Conservation (phyloP, 2,329 filamentous ascomycete genomes). For the Pseudogymnoascus sp. region DNA sequence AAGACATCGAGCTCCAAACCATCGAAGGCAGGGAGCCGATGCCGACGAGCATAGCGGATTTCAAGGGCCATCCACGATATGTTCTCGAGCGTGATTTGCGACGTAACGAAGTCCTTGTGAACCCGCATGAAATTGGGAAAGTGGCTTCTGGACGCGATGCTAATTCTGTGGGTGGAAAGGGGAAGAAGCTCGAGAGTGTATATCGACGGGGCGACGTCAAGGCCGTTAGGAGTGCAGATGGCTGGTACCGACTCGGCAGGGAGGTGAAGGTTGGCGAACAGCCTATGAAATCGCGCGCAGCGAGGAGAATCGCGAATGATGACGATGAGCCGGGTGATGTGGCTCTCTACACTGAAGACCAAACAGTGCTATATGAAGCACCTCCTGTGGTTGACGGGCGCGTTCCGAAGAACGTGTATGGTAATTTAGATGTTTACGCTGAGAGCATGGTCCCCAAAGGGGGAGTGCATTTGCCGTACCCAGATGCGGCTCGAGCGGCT, state of each 20-base stretch:
- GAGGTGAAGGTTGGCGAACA: slow-evolving; percentile 73
- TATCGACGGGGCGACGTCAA: slow-evolving; percentile 79
- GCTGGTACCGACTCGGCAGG: slow-evolving; percentile 84
- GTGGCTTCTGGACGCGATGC: slow-evolving; percentile 60
- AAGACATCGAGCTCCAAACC: slow-evolving; percentile 67
- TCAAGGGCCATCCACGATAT: slow-evolving; percentile 77
- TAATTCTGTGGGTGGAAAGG: slow-evolving; percentile 22
- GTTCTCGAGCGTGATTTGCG: slow-evolving; percentile 80
- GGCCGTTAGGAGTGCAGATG: slow-evolving; percentile 68
- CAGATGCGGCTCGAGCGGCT: slow-evolving; percentile 62
- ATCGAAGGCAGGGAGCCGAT: slow-evolving; percentile 71
- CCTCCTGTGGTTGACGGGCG: slow-evolving; percentile 67
- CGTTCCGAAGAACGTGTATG: slow-evolving; percentile 85
- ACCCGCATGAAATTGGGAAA: slow-evolving; percentile 62
- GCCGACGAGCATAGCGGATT: slow-evolving; percentile 78
- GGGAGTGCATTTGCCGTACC: slow-evolving; percentile 61
- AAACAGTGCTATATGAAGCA: slow-evolving; percentile 67
- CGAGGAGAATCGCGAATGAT: slow-evolving; percentile 33
- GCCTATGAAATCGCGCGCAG: slow-evolving; percentile 66
- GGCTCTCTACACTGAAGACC: slow-evolving; percentile 53
- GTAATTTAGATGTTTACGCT: slow-evolving; percentile 90
- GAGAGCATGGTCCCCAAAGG: slow-evolving; percentile 83
- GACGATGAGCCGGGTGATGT: slow-evolving; percentile 40
- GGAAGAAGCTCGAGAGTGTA: slow-evolving; percentile 58
- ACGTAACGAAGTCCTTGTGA: slow-evolving; percentile 72